A percentile compares a stretch with the other conserved stretches of the same genome.
These are phyloP conservation scores for Picochlorum sp. DNA, from an alignment of 139 green algal genomes.

Conservation along the genomic window DNA sequence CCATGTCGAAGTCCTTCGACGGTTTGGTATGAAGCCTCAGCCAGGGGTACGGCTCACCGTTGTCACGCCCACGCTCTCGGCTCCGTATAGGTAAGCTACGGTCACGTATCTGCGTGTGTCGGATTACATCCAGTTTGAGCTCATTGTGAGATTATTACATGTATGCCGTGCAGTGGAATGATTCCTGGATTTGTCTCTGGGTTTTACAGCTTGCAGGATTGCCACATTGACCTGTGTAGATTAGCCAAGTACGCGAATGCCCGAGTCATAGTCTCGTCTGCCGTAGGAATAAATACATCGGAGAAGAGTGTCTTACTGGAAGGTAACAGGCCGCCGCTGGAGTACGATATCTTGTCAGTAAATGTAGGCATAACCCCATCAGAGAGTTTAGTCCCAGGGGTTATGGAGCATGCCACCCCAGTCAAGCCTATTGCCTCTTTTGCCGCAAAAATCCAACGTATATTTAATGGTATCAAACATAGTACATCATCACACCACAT, in stretches of 20 bases:
- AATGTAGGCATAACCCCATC: constrained; percentile 86
- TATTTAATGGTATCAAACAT: background rate
- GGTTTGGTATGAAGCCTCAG: constrained; percentile 67
- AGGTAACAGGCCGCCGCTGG: constrained; percentile 43
- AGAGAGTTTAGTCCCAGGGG: constrained; percentile 45
- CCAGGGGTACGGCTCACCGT: constrained; percentile 79
- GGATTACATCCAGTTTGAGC: background rate
- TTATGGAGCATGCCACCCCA: constrained; percentile 48
- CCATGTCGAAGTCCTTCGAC: constrained; percentile 68
- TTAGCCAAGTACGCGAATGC: constrained; percentile 63
- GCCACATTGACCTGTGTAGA: constrained; percentile 82
- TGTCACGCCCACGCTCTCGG: constrained; percentile 70
- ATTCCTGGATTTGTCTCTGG: constrained; percentile 87
- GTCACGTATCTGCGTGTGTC: background rate
- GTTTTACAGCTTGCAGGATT: constrained; percentile 84
- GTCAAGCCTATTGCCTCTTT: constrained; percentile 91
- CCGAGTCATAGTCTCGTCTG: constrained; percentile 67
- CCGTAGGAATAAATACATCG: constrained; percentile 43
- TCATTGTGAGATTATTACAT: background rate
- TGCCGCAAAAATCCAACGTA: background rate
- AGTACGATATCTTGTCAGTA: constrained; percentile 87
- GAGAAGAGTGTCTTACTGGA: constrained; percentile 47
- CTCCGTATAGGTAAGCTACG: constrained; percentile 75
- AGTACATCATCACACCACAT: constrained; percentile 25
- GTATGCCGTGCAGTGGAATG: constrained; percentile 72